Conservation (phyloP, 2,329 filamentous ascomycete species). For the Neurospora sp. region DNA sequence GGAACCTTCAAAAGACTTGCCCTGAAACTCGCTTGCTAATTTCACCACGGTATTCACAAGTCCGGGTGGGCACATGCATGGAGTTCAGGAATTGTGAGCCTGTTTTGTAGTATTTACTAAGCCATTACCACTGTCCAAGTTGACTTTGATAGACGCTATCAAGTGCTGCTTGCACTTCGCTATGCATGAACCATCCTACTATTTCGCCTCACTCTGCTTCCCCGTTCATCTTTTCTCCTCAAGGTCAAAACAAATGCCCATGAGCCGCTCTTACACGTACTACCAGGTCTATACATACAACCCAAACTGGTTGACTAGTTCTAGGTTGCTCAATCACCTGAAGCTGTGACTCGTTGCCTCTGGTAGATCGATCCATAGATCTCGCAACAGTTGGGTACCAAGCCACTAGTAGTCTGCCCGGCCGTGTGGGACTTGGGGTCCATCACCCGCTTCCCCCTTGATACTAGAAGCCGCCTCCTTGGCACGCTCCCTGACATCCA, state of each 20-base stretch:
- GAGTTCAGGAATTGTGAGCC: neutral
- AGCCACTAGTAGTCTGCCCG: neutral
- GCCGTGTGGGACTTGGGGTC: neutral
- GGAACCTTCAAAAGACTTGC: neutral
- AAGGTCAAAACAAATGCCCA: neutral
- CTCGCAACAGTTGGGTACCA: neutral
- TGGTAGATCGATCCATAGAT: neutral
- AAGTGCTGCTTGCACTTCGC: neutral
- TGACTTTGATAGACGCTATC: neutral
- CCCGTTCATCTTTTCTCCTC: neutral
- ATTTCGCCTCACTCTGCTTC: neutral
- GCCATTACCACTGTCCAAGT: neutral
- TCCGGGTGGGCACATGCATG: too few species aligned
- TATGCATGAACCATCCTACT: neutral
- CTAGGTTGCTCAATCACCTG: neutral
- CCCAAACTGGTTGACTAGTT: neutral
- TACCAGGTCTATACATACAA: neutral
- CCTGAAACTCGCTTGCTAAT: neutral
- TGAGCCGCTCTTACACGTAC: neutral
- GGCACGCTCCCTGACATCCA: constrained; percentile 76
- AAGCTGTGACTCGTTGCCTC: neutral
- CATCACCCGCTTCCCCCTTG: constrained; percentile 27
- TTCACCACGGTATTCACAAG: neutral
- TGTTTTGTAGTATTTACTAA: neutral
- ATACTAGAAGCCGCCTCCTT: constrained; percentile 72